phyloP scores from a whole-genome alignment of 345 rosid genomes.

The Carallia pectinifolia region DNA sequence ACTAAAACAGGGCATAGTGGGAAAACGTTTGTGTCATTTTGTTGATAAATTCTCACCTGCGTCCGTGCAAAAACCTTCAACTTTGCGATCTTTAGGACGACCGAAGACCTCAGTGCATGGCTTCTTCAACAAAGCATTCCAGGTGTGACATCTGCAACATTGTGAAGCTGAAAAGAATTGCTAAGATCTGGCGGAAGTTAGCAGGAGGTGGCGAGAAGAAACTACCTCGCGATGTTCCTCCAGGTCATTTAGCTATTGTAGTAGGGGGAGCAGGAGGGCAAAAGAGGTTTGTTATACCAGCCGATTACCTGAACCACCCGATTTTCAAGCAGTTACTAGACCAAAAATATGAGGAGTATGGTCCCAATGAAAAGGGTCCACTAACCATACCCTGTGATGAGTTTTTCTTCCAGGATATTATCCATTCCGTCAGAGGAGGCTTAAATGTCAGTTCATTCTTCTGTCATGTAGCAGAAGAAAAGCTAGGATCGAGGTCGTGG shows the following conservation, averaged over 20 bases:
- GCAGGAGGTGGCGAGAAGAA: constrained; percentile 22
- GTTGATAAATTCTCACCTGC: constrained; percentile 5
- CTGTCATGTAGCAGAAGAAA: constrained; percentile 8
- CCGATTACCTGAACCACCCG: constrained; percentile 35
- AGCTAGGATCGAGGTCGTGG: constrained; percentile 5
- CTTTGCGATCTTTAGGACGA: neutral
- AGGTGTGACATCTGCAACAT: constrained; percentile 25
- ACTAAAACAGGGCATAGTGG: neutral
- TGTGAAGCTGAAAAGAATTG: constrained; percentile 29
- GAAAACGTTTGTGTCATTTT: neutral
- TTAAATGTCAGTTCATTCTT: constrained; percentile 2
- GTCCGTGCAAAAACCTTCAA: neutral
- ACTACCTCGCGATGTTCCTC: constrained; percentile 32
- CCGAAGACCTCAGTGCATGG: constrained; percentile 16
- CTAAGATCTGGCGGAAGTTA: constrained; percentile 22
- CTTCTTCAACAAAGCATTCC: constrained; percentile 3
- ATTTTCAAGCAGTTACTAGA: constrained; percentile 34
- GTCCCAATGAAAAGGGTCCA: constrained; percentile 27
- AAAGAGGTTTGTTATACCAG: constrained; percentile 27
- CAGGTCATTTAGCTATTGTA: constrained; percentile 33
- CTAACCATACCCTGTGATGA: constrained; percentile 34
- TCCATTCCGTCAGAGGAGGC: constrained; percentile 17
- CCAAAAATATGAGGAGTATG: constrained; percentile 26
- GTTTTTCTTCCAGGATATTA: constrained; percentile 31
- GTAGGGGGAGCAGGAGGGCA: constrained; percentile 25